Evolutionary conservation across 1,139 yeast species (phyloP), one percentile per base, ranked within the genome.

Genomic region (Magnusiomyces sp.): DNA sequence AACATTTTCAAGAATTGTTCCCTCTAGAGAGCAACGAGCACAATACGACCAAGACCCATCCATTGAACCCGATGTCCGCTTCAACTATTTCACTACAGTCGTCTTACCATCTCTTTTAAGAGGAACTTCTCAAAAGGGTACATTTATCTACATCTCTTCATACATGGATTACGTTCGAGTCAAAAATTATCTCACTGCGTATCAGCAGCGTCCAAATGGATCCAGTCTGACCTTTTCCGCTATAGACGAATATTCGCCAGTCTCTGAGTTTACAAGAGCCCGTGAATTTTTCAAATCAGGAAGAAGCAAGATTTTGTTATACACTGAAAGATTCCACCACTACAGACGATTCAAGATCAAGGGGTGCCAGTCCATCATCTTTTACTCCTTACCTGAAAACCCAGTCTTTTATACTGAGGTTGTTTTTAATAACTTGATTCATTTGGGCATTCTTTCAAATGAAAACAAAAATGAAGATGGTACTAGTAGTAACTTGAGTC

Each of bases 241-340:
- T 53, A 60, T 80, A 44, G 94, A 89, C 62, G 99, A 92, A 67
- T 92, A 92, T 66, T 75, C 95, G 2, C 68, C 79, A 2, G 85
- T 79, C 57, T 74, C 85, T 13, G 83, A 84, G 52, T 65, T 88
- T 40, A 79, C 90, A 1, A 74, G 87, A 50, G 79, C 82, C 16
- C 75, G 98, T 59, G 76, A 87, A 5, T 70, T 74, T 39, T 92
- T 92, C 62, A 71, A 71, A 9, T 61, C 66, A 13, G 89, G 92
- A 0, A 76, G 81, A 51, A 74, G 77, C 41, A 85, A 87, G 59
- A 76, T 90, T 34, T 64, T 94, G 68, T 66, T 92, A 17, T 89
- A 89, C 67, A 87, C 97, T 0, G 97, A 92, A 61, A 83, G 99
- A 73, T 72, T 90, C 64, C 98, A 92, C 64, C 94, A 87, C 63